Base-by-base conservation (phyloP, 2,329 filamentous ascomycete species). In the Penicillium sp. region DNA sequence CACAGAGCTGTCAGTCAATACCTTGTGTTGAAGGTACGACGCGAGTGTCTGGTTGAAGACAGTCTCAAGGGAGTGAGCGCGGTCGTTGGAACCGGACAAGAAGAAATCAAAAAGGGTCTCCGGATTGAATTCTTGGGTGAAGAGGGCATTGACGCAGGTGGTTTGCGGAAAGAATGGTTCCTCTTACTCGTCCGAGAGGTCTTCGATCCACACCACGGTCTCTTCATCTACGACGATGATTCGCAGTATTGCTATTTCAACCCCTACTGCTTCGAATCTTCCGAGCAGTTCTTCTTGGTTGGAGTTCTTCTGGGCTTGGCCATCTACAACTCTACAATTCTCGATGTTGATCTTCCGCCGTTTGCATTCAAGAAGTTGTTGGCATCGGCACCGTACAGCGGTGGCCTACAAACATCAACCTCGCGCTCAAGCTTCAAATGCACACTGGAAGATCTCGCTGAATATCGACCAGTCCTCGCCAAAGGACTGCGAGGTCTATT, bases 231-330 rank as follows among this genome's bases (percentile, higher is more conserved):
- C 71, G 92, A 96, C 58, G 90, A 96, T 48, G 91, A 96, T 65
- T 96, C 92, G 3, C 84, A 85, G 44, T 91, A 89, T 68, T 96
- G 92, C 74, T 97, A 96, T 72, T 97, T 97, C 77, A 96, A 96
- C 68, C 89, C 92, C 0, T 85, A 88, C 68, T 90, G 89, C 14
- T 92, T 96, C 63, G 92, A 96, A 70, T 92, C 90, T 0, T 92
- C 90, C 0, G 91, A 96, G 67, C 91, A 96, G 61, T 97, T 90
- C 72, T 96, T 94, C 68, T 81, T 96, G 21, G 89, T 97, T 27
- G 92, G 92, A 1, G 90, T 94, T 11, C 81, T 96, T 7, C 81
- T 97, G 50, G 92, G 92, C 0, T 79, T 97, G 54, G 92, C 92
- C 13, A 96, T 97, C 57, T 96, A 96, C 75, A 96, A 97, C 72